Evolutionary conservation across 306 rosid species (phyloP).

Genomic region (Dalbergia cultrata): DNA sequence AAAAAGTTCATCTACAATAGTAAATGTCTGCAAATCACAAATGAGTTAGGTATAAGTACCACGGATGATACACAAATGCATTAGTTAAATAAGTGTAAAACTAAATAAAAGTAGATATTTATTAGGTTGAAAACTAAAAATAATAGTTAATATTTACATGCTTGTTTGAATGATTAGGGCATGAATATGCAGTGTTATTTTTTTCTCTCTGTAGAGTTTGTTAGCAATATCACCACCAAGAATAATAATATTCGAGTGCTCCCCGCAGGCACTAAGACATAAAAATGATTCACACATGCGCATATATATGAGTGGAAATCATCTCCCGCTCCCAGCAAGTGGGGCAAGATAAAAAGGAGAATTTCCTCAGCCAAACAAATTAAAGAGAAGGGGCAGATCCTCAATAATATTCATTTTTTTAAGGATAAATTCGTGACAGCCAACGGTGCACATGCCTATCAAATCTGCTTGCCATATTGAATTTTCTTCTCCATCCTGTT

Average conservation of each 20-base stretch:
- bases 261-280: slow-evolving; percentile 18
- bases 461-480: neutral
- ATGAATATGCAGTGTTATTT: neutral
- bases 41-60: too few species aligned
- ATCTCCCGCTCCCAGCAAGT: slow-evolving; percentile 12
- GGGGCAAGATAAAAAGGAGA: slow-evolving; percentile 12
- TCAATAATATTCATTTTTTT: neutral
- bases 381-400: neutral
- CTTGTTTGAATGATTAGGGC: too few species aligned
- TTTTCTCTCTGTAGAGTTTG: neutral
- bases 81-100: too few species aligned
- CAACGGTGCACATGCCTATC: neutral
- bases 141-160: too few species aligned
- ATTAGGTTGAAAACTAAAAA: too few species aligned
- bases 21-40: too few species aligned
- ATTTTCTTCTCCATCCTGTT: neutral
- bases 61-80: too few species aligned
- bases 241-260: neutral
- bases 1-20: too few species aligned
- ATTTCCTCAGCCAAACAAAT: neutral
- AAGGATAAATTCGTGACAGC: neutral
- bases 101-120: too few species aligned
- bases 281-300: slow-evolving; percentile 30
- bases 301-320: slow-evolving; percentile 5
- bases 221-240: neutral